Percentiles rank a stretch among this genome's conserved stretches.
Evolutionary conservation across 371 early-diverging fungal genomes (phyloP).

Genomic region (Syncephalis fuscata): DNA sequence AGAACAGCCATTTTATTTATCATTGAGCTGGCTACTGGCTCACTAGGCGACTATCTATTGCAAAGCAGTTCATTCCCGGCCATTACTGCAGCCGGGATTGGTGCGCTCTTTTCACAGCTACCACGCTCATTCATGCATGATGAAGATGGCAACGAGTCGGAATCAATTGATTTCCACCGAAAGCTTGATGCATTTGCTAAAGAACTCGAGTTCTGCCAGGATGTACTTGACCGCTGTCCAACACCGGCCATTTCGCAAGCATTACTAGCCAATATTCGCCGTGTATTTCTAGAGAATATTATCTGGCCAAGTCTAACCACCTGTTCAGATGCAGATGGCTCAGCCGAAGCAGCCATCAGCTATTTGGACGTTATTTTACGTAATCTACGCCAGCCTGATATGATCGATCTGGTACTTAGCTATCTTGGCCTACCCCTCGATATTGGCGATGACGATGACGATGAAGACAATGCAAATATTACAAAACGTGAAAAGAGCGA

Average conservation of each 20-base stretch:
- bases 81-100: slow-evolving; percentile 69
- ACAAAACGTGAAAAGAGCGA: not conserved
- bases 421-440: slow-evolving; percentile 14
- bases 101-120: slow-evolving; percentile 82
- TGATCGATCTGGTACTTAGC: slow-evolving; percentile 52
- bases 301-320: slow-evolving; percentile 72
- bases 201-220: slow-evolving; percentile 70
- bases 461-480: not conserved
- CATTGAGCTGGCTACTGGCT: slow-evolving; percentile 62
- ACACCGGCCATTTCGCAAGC: slow-evolving; percentile 40
- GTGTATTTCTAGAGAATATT: slow-evolving; percentile 68
- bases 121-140: slow-evolving; percentile 46
- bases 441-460: not conserved
- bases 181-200: slow-evolving; percentile 65
- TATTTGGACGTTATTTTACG: slow-evolving; percentile 74
- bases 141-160: slow-evolving; percentile 16
- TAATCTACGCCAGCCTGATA: slow-evolving; percentile 48
- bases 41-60: slow-evolving; percentile 60
- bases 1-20: slow-evolving; percentile 77
- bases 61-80: slow-evolving; percentile 62
- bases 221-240: slow-evolving; percentile 62
- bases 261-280: slow-evolving; percentile 45
- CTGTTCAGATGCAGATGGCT: slow-evolving; percentile 82
- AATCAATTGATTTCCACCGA: slow-evolving; percentile 31
- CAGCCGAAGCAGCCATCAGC: slow-evolving; percentile 73